A percentile compares a stretch with the other conserved stretches of the same genome.
Conservation (phyloP, 2,329 filamentous ascomycete species). For the Colletotrichum paranaense region DNA sequence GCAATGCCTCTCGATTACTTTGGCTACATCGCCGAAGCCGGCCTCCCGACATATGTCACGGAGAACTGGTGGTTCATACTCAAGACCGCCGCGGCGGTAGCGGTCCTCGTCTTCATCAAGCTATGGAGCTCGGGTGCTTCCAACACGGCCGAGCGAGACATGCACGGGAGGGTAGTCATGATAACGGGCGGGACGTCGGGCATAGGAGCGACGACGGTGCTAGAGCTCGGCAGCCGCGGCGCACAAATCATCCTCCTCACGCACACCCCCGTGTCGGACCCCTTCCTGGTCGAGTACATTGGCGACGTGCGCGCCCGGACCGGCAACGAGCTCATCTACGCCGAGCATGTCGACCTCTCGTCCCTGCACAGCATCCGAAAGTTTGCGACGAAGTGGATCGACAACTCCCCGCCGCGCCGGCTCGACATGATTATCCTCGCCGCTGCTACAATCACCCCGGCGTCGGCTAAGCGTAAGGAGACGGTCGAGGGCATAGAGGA, state of each 20-base stretch:
- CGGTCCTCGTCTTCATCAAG: slow-evolving; percentile 67
- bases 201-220: slow-evolving; percentile 82
- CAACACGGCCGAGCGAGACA: slow-evolving; percentile 81
- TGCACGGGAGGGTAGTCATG: slow-evolving; percentile 95
- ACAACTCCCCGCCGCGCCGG: slow-evolving; percentile 89
- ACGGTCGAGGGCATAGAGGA: slow-evolving; percentile 87
- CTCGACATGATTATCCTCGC: slow-evolving; percentile 93
- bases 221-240: slow-evolving; percentile 81
- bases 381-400: slow-evolving; percentile 98
- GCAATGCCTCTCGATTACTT: slow-evolving; percentile 66
- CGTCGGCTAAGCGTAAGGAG: slow-evolving; percentile 66
- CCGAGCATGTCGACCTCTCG: slow-evolving; percentile 91
- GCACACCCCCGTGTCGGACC: slow-evolving; percentile 81
- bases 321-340: slow-evolving; percentile 89
- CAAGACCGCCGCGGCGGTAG: slow-evolving; percentile 50
- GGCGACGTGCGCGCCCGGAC: slow-evolving; percentile 84
- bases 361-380: slow-evolving; percentile 90
- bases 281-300: slow-evolving; percentile 92
- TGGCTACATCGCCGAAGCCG: slow-evolving; percentile 57
- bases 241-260: slow-evolving; percentile 93
- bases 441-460: slow-evolving; percentile 80
- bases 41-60: slow-evolving; percentile 61
- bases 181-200: slow-evolving; percentile 96
- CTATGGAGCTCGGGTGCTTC: slow-evolving; percentile 79
- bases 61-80: slow-evolving; percentile 55